Evolutionary conservation across 2,329 filamentous ascomycete genomes (phyloP), one percentile per base, ranked within the genome.

Genomic region (Cladobotryum mycophilum): DNA sequence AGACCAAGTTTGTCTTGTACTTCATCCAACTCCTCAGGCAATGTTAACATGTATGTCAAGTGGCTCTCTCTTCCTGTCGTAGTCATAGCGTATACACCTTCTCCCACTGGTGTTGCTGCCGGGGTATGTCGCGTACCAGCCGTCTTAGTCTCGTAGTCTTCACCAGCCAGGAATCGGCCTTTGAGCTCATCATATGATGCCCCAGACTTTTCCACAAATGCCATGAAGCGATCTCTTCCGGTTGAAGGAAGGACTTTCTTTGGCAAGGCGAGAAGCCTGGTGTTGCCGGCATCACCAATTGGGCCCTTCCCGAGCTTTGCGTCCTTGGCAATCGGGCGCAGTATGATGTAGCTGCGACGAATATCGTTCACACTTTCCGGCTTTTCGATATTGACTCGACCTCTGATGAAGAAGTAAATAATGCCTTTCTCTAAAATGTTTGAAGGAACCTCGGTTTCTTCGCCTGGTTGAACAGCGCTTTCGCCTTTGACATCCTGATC

Each of bases 351-450:
- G 55, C 79, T 89, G 45, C 89, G 84, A 40, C 86, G 82, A 45
- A 95, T 79, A 47, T 96, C 89, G 38, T 78, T 70, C 1, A 92
- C 74, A 42, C 78, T 76, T 15, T 84, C 76, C 0, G 89, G 84
- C 6, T 88, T 76, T 4, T 89, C 80, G 22, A 88, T 76, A 46
- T 82, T 81, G 36, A 96, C 88, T 12, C 89, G 84, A 7, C 83
- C 82, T 15, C 90, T 84, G 60, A 86, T 85, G 73, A 95, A 95
- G 76, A 95, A 95, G 74, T 95, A 95, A 58, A 96, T 84, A 59
- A 93, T 79, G 3, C 90, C 90, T 61, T 93, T 95, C 63, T 96
- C 90, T 2, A 95, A 75, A 20, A 95, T 82, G 45, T 60, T 76
- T 0, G 77, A 73, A 0, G 75, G 70, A 1, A 73, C 58, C 14